These are phyloP conservation scores for Russula olivacea DNA, from an alignment of 768 basidiomycete species.

Conservation along the genomic window DNA sequence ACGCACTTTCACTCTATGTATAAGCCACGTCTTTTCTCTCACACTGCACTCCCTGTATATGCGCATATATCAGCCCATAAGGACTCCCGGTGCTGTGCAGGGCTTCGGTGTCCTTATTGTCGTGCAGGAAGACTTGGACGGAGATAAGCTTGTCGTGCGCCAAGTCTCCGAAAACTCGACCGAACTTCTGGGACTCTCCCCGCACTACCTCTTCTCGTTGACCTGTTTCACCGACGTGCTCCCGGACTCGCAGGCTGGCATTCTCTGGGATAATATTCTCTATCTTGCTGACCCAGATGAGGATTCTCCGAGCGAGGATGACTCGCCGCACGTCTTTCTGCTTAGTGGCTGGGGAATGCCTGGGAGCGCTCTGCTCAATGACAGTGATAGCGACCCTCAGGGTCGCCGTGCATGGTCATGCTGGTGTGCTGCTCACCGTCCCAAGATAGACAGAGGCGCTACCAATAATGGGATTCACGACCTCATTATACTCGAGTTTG, in stretches of 20 bases:
- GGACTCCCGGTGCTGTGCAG: conserved; percentile 76
- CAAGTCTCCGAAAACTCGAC: conserved; percentile 83
- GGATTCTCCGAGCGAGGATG: conserved; percentile 37
- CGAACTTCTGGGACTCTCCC: conserved; percentile 68
- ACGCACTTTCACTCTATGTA: not conserved
- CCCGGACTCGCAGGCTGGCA: conserved; percentile 55
- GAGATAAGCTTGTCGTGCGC: conserved; percentile 50
- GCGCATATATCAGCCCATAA: conserved; percentile 53
- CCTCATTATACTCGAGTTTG: conserved; percentile 72
- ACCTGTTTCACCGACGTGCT: conserved; percentile 70
- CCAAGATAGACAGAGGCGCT: conserved; percentile 28
- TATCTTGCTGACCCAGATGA: conserved; percentile 50
- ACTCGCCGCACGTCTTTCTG: conserved; percentile 61
- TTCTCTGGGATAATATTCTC: conserved; percentile 69
- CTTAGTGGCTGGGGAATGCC: conserved; percentile 68
- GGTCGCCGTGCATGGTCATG: conserved; percentile 53
- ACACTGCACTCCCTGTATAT: not conserved
- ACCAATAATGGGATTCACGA: conserved; percentile 24
- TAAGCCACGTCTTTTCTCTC: not conserved
- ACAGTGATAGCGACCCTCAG: conserved; percentile 29
- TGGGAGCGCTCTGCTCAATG: conserved; percentile 39
- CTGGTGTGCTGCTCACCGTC: conserved; percentile 63
- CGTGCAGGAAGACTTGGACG: conserved; percentile 53
- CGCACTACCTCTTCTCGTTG: conserved; percentile 60
- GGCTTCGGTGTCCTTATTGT: conserved; percentile 77